Base-by-base conservation (phyloP, 768 basidiomycete genomes). In the Royoungia palumana region DNA sequence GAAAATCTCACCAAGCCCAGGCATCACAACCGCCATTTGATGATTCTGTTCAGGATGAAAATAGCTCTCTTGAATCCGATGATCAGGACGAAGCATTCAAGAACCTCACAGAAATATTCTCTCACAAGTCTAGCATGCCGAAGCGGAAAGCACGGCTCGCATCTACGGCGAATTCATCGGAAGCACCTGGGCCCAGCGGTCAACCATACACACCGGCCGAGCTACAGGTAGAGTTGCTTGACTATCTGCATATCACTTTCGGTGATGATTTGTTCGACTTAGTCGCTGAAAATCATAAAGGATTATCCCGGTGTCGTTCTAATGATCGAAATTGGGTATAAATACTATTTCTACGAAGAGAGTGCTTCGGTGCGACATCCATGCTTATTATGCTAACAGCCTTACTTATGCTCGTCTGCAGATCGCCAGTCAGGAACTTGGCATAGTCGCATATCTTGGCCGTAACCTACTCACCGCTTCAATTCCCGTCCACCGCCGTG, bases 251-350 rank as follows among this genome's bases (percentile, higher is more conserved):
- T 30, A 6, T 16, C 7, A 17, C 17, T 13, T 47, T 21, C 42
- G 34, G 44, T 39, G 6, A 25, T n/a, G 25, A 14, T 14, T 35
- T 4, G 27, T 35, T 47, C 36, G 5, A 51, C 50, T 11, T 11
- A 69, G 67, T 64, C 57, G 1, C 39, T 60, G 51, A 83, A 76
- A 46, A 68, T 92, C 12, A 88, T 89, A 67, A 70, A 72, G 46
- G 78, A 83, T 17, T 74, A 89, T 64, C 75, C 77, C 1, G 86
- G 77, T 11, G 81, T 80, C 5, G 54, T 94, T 30, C 72, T 94
- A 12, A 82, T 93, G 77, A 72, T 94, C 20, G 85, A 92, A 64
- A 82, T 86, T 24, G 91, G 91, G 5, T 94, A 94, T 66, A 93
- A 86, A 64, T 86, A 82, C 63, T 79, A 74, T 45, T 93, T 94